phyloP scores from a whole-genome alignment of 495 filamentous ascomycete genomes.

The Aspergillus nidulans region DNA sequence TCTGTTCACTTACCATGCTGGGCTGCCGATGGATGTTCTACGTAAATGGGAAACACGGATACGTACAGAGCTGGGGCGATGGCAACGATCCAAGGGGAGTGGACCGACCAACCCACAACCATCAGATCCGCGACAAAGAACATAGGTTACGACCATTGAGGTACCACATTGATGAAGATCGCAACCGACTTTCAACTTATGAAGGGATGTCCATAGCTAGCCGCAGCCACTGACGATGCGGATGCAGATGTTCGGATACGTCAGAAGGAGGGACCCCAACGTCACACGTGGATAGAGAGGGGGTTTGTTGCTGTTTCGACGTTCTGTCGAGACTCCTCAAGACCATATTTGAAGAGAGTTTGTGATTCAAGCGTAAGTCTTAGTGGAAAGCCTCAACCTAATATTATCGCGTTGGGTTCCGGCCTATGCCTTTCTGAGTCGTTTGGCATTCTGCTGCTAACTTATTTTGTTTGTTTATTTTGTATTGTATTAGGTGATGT shows the following conservation, averaged over 20 bases:
- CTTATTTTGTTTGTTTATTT: neutral
- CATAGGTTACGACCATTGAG: neutral
- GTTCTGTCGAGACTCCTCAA: no score
- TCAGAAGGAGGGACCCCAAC: conserved; percentile 2
- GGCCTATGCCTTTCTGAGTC: no score
- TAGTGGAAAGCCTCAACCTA: no score
- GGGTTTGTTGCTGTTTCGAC: neutral
- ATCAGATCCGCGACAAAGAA: neutral
- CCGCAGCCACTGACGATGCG: conserved; percentile 1
- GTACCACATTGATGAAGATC: neutral
- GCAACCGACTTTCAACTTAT: conserved; percentile 9
- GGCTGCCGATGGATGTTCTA: no score
- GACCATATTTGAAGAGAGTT: no score
- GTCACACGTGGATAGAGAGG: conserved; percentile 17
- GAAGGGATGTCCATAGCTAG: conserved; percentile 1
- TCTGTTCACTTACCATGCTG: no score
- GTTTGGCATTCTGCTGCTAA: neutral
- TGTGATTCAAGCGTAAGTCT: no score
- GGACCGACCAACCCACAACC: neutral
- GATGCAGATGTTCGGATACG: conserved; percentile 12
- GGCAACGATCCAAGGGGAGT: conserved; percentile 10
- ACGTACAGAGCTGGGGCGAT: neutral
- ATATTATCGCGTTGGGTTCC: no score
- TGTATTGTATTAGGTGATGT: neutral
- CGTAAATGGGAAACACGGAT: neutral